Percentiles rank a stretch among this genome's conserved stretches.
Evolutionary conservation across 192 early-diverging fungal genomes (phyloP).

Genomic region (Nowakowskiella sp.): DNA sequence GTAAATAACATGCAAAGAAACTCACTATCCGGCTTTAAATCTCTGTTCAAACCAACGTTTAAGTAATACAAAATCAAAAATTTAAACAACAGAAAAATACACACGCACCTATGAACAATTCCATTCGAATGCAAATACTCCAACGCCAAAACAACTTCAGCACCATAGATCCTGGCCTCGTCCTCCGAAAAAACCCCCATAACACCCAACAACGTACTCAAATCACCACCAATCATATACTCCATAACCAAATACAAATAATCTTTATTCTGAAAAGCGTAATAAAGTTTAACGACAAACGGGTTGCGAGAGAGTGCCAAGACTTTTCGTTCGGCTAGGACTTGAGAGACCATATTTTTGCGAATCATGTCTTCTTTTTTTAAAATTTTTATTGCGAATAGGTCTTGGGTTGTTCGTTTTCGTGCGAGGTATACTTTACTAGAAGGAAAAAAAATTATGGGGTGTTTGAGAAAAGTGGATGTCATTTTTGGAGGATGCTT

Average conservation of each 20-base stretch:
- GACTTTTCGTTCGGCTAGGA: constrained; percentile 78
- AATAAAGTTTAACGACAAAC: constrained; percentile 88
- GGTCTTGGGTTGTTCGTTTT: constrained; percentile 77
- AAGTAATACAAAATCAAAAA: constrained; percentile 1
- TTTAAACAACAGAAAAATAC: constrained; percentile 18
- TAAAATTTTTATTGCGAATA: constrained; percentile 88
- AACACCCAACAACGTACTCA: constrained; percentile 64
- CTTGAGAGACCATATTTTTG: constrained; percentile 94
- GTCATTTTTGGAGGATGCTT: constrained; percentile 7
- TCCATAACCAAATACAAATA: constrained; percentile 89
- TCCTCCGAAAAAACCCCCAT: constrained; percentile 72
- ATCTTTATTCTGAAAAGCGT: constrained; percentile 82
- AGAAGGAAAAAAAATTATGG: constrained; percentile 4
- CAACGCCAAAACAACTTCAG: constrained; percentile 81
- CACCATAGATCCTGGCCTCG: constrained; percentile 80
- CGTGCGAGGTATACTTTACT: constrained; percentile 79
- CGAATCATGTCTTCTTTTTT: constrained; percentile 90
- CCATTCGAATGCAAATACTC: constrained; percentile 86
- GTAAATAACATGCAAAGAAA: constrained; percentile 8
- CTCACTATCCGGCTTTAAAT: constrained; percentile 40
- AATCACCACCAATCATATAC: constrained; percentile 76
- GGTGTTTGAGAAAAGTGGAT: constrained; percentile 3
- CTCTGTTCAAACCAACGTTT: constrained; percentile 11
- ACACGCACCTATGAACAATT: constrained; percentile 73
- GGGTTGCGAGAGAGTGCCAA: constrained; percentile 69